Evolutionary conservation across 768 basidiomycete genomes (phyloP).

Genomic region (Agaricus blazei): DNA sequence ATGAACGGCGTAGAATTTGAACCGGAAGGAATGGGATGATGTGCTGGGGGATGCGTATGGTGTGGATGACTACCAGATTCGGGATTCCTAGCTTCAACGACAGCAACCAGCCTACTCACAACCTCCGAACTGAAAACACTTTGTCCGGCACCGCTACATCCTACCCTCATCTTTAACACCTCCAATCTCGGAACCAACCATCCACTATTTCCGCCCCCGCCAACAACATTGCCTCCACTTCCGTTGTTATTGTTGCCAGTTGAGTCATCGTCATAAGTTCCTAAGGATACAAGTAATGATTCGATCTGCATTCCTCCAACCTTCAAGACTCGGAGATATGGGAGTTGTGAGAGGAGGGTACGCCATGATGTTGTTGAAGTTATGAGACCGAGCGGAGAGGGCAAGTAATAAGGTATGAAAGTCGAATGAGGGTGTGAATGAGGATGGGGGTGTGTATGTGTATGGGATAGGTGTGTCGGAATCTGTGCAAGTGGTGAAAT

Average conservation of each 20-base stretch:
- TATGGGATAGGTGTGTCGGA: background rate
- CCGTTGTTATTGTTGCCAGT: background rate
- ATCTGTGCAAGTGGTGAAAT: background rate
- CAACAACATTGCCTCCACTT: background rate
- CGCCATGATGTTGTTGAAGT: constrained; percentile 63
- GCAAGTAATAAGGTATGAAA: constrained; percentile 42
- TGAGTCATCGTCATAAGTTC: constrained; percentile 55
- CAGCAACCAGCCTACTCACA: constrained; percentile 61
- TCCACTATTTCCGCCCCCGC: constrained; percentile 23
- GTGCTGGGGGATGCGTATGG: too few relatives aligned
- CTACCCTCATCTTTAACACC: constrained; percentile 47
- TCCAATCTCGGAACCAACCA: constrained; percentile 66
- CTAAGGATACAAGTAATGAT: constrained; percentile 52
- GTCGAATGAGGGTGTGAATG: background rate
- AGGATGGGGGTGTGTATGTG: background rate
- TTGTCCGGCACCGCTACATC: background rate
- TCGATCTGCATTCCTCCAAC: constrained; percentile 66
- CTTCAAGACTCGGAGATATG: constrained; percentile 51
- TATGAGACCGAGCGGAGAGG: constrained; percentile 41
- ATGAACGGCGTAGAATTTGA: too few relatives aligned
- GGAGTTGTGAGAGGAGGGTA: constrained; percentile 53
- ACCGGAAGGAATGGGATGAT: too few relatives aligned
- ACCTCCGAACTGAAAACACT: constrained; percentile 32
- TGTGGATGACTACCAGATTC: constrained; percentile 22
- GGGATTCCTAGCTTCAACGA: constrained; percentile 72